Conservation (phyloP, 2,329 filamentous ascomycete genomes). For the Pseudogymnoascus sp. region DNA sequence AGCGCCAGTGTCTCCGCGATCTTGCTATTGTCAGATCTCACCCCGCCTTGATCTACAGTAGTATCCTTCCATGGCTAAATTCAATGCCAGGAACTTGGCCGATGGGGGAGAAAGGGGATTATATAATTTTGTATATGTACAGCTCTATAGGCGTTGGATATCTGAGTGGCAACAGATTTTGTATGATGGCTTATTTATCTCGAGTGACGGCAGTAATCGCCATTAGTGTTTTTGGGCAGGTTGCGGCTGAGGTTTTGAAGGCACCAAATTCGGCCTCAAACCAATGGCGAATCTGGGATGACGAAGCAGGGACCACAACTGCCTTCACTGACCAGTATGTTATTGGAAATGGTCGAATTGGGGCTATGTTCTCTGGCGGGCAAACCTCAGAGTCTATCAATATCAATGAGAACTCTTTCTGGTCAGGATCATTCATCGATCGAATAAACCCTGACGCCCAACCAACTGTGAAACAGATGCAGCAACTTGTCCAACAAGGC, state of each 20-base stretch:
- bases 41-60: neutral
- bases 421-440: slow-evolving; percentile 36
- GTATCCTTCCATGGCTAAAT: neutral
- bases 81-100: neutral
- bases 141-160: neutral
- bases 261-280: neutral
- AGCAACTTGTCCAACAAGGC: slow-evolving; percentile 32
- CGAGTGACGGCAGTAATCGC: neutral
- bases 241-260: neutral
- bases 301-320: slow-evolving; percentile 27
- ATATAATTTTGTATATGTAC: neutral
- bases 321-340: slow-evolving; percentile 26
- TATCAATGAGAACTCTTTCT: slow-evolving; percentile 42
- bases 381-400: slow-evolving; percentile 34
- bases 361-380: slow-evolving; percentile 36
- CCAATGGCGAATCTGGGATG: neutral
- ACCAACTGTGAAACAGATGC: slow-evolving; percentile 31
- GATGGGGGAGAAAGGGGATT: neutral
- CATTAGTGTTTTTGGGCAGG: neutral
- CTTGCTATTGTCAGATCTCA: neutral
- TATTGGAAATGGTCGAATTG: slow-evolving; percentile 38
- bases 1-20: too few species aligned
- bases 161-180: neutral
- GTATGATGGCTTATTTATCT: neutral
- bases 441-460: slow-evolving; percentile 33